Conservation (phyloP, 805 yeast genomes). For the Saccharomycopsis guyanensis region DNA sequence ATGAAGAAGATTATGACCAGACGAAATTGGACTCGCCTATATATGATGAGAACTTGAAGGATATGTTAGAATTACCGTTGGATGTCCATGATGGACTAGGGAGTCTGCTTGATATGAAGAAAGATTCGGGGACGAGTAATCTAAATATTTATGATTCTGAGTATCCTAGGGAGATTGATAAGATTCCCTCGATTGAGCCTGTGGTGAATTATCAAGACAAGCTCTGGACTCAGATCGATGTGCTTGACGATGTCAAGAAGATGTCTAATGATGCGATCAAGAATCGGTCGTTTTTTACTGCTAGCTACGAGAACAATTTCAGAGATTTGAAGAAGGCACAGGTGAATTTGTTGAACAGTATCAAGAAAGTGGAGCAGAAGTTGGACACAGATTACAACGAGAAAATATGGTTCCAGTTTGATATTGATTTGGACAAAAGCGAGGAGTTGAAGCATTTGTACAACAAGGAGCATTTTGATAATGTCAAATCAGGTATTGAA, state of each 20-base stretch:
- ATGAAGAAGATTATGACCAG: neutral
- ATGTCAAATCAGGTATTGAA: conserved; percentile 10
- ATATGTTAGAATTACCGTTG: neutral
- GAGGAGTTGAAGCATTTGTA: conserved; percentile 18
- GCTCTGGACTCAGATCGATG: conserved; percentile 83
- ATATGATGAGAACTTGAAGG: neutral
- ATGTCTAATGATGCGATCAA: conserved; percentile 41
- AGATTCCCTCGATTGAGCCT: conserved; percentile 48
- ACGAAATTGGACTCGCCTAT: neutral
- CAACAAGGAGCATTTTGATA: conserved; percentile 17
- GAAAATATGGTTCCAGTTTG: conserved; percentile 20
- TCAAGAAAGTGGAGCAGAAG: conserved; percentile 16
- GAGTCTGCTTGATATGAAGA: neutral
- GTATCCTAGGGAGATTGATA: conserved; percentile 31
- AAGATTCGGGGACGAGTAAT: neutral
- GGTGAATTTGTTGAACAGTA: conserved; percentile 12
- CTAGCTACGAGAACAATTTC: conserved; percentile 25
- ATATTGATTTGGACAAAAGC: conserved; percentile 17
- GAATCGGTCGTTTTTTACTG: conserved; percentile 44
- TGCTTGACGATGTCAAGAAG: conserved; percentile 67
- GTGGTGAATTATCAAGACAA: conserved; percentile 62
- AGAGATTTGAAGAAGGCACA: conserved; percentile 14
- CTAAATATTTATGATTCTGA: conserved; percentile 6
- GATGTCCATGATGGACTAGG: neutral
- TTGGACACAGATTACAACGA: conserved; percentile 9